These are phyloP conservation scores for Leccinum barrowsii DNA, from an alignment of 768 basidiomycete genomes.

Conservation along the genomic window DNA sequence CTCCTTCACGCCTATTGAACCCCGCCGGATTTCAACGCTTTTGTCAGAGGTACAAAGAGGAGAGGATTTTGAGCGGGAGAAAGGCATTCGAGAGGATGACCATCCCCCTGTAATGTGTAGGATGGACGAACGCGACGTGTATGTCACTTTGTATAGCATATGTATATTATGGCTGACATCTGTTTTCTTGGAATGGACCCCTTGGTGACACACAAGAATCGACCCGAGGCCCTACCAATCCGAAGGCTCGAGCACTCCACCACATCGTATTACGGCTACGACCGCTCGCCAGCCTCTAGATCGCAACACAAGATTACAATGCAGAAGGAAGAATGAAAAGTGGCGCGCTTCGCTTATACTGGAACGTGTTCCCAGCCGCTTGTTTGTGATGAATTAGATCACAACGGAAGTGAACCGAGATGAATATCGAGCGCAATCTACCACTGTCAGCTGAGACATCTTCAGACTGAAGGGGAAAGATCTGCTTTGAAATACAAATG, in stretches of 20 bases:
- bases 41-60: slow-evolving; percentile 22
- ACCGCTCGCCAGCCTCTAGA: not conserved
- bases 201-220: not conserved
- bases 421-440: not conserved
- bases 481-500: not conserved
- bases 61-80: slow-evolving; percentile 9
- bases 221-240: not conserved
- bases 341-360: not conserved
- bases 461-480: not conserved
- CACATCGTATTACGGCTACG: not conserved
- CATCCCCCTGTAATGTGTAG: slow-evolving; percentile 17
- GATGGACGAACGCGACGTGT: not conserved
- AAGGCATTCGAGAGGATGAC: slow-evolving; percentile 13
- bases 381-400: too few relatives aligned
- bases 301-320: not conserved
- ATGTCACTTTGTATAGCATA: not conserved
- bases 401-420: too few relatives aligned
- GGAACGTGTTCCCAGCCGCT: too few relatives aligned
- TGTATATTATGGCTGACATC: not conserved
- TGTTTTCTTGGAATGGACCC: not conserved
- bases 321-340: not conserved
- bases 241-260: too few relatives aligned
- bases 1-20: slow-evolving; percentile 12
- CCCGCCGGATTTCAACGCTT: slow-evolving; percentile 25
- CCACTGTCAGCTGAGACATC: not conserved